Evolutionary conservation across 2,329 filamentous ascomycete genomes (phyloP), one percentile per base, ranked within the genome.

Genomic region (Fusarium veterinarium): DNA sequence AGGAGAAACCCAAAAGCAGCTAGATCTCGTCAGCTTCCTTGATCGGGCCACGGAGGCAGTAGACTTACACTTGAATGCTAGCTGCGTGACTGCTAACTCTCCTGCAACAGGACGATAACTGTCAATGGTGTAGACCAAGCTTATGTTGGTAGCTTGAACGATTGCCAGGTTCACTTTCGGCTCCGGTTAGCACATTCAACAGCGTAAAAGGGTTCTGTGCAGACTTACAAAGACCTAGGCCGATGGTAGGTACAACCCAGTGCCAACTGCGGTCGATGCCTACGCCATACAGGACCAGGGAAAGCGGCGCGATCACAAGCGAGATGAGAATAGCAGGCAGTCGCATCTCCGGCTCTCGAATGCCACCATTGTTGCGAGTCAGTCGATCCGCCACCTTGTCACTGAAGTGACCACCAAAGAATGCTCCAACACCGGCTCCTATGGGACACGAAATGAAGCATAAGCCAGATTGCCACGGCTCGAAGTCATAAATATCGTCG

Each of bases 281-380:
- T 3, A 86, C 81, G 1, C 86, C 86, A 67, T 84, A 88, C 10
- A 88, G 76, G 0, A 86, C 65, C 30, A 87, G 69, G 1, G 82
- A 76, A 14, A 87, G 74, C 0, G 86, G 86, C 7, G 87, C 85
- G 19, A 87, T 84, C 33, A 89, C 77, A 73, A 87, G 78, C 71
- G 86, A 88, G 1, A 87, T 81, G 16, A 83, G 76, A 23, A 90
- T 83, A 8, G 86, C 85, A 3, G 87, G 87, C 9, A 91, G 78
- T n/a, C 89, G 83, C 88, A 90, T 90, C 75, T 90, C 88, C 0
- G 89, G 87, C 55, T 89, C 85, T n/a, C 88, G 82, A 25, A 90
- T 83, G 9, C 89, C 89, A 8, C 84, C 83, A 71, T 90, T 91
- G 33, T 83, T 81, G 58, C 79, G 81, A 0, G 89, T 90, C 28